These are phyloP conservation scores for Xylariaceae sp. DNA, from an alignment of 2,329 filamentous ascomycete genomes.

Conservation along the genomic window DNA sequence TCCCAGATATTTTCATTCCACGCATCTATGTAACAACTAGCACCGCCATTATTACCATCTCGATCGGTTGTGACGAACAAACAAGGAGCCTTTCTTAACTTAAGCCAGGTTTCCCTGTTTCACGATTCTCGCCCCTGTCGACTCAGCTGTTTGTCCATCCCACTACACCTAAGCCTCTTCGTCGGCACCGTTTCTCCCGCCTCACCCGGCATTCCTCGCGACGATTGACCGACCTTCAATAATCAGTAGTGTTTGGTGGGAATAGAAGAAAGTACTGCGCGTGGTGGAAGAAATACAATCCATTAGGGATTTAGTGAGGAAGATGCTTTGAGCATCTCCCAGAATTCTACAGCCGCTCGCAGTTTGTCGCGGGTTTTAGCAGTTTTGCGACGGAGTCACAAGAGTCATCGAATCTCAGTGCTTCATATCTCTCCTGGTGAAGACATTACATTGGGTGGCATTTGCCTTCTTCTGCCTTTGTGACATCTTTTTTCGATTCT, in stretches of 20 bases:
- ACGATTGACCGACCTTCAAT: constrained; percentile 24
- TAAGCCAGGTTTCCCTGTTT: background rate
- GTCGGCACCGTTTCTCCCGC: background rate
- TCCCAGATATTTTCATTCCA: constrained; percentile 11
- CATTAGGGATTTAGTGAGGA: constrained; percentile 24
- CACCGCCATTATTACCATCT: background rate
- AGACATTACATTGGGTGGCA: constrained; percentile 37
- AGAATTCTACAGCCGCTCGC: constrained; percentile 33
- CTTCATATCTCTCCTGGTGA: constrained; percentile 38
- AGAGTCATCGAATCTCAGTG: constrained; percentile 36
- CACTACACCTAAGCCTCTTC: background rate
- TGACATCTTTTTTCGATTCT: constrained; percentile 33
- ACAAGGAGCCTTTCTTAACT: background rate
- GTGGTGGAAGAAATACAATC: constrained; percentile 26
- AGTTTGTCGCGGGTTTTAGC: constrained; percentile 30
- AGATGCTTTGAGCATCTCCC: constrained; percentile 29
- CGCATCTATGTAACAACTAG: constrained; percentile 10
- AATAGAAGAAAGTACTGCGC: constrained; percentile 18
- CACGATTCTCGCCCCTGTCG: background rate
- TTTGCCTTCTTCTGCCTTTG: constrained; percentile 32
- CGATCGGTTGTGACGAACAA: background rate
- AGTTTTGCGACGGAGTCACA: constrained; percentile 31
- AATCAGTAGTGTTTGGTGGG: constrained; percentile 27
- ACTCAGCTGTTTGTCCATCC: constrained; percentile 2
- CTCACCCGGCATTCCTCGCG: background rate